Percentiles rank a stretch among this genome's conserved stretches.
Evolutionary conservation across 2,329 filamentous ascomycete species (phyloP).

Genomic region (Dactylellina cionopaga): DNA sequence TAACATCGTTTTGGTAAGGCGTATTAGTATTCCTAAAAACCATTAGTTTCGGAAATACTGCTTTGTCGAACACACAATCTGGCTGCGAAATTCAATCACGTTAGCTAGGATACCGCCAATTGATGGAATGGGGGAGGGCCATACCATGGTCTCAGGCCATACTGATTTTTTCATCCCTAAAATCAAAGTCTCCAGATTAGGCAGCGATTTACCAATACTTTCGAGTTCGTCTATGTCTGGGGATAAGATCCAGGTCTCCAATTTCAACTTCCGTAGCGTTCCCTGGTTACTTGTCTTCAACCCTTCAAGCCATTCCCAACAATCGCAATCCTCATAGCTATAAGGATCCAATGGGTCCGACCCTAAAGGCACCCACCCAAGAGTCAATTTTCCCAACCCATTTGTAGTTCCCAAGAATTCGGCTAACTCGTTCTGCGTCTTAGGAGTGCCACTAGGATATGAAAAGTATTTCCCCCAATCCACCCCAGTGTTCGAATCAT

Average conservation of each 20-base stretch:
- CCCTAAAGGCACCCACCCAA: not conserved
- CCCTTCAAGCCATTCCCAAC: conserved; percentile 1
- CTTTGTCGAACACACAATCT: not conserved
- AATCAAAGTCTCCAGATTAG: conserved; percentile 2
- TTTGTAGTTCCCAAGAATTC: not conserved
- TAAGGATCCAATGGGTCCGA: not conserved
- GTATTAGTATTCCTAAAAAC: not conserved
- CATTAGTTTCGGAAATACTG: not conserved
- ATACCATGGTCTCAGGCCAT: not conserved
- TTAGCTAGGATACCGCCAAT: not conserved
- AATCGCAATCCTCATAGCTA: not conserved
- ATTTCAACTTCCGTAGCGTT: not conserved
- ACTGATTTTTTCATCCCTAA: not conserved
- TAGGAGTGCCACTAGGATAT: not conserved
- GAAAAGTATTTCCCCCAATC: not conserved
- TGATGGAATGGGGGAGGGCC: not conserved
- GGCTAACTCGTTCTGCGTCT: not conserved
- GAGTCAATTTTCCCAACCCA: not conserved
- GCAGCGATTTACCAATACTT: not conserved
- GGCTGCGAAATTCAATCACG: not conserved
- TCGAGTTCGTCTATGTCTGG: not conserved
- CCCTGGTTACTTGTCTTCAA: not conserved
- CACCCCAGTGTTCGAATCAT: not conserved
- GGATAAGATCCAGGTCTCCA: not conserved
- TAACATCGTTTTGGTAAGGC: not conserved